Percentiles rank a stretch among this genome's conserved stretches.
These are phyloP conservation scores for Kwoniella sp. DNA, from an alignment of 768 basidiomycete species.

Conservation along the genomic window DNA sequence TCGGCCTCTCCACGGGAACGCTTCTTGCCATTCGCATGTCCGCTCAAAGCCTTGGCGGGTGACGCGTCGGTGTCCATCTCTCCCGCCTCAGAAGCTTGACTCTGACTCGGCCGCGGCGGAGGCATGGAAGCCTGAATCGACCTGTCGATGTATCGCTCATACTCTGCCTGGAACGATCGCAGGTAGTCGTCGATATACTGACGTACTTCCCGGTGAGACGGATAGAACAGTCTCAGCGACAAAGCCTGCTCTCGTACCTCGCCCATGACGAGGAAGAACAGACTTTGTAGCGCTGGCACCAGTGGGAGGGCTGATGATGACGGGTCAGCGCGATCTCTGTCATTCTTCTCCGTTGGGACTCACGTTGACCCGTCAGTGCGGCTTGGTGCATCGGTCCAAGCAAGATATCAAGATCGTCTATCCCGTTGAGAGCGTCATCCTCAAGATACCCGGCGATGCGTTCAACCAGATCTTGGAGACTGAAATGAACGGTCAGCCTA, in stretches of 20 bases:
- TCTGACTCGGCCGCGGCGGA: too few species aligned
- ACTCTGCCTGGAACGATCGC: neutral
- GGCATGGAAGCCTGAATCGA: neutral
- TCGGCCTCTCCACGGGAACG: neutral
- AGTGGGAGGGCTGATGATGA: slow-evolving; percentile 14
- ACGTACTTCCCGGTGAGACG: neutral
- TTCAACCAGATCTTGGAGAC: slow-evolving; percentile 6
- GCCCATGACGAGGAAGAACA: slow-evolving; percentile 21
- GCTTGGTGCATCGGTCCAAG: slow-evolving; percentile 23
- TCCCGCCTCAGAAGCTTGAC: neutral
- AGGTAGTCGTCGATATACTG: neutral
- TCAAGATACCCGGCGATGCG: slow-evolving; percentile 24
- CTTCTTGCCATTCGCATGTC: neutral
- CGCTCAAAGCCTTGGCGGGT: neutral
- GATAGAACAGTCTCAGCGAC: neutral
- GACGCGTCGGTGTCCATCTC: neutral
- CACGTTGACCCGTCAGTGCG: slow-evolving; percentile 13
- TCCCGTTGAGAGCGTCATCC: slow-evolving; percentile 19
- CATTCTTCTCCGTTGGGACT: slow-evolving; percentile 3
- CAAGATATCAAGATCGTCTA: slow-evolving; percentile 24
- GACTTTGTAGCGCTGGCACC: slow-evolving; percentile 6
- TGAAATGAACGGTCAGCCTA: neutral
- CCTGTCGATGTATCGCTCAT: neutral
- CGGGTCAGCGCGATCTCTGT: neutral
- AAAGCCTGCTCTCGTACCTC: slow-evolving; percentile 12